Conservation (phyloP, 2,329 filamentous ascomycete genomes). For the Aspergillus fumigatus region DNA sequence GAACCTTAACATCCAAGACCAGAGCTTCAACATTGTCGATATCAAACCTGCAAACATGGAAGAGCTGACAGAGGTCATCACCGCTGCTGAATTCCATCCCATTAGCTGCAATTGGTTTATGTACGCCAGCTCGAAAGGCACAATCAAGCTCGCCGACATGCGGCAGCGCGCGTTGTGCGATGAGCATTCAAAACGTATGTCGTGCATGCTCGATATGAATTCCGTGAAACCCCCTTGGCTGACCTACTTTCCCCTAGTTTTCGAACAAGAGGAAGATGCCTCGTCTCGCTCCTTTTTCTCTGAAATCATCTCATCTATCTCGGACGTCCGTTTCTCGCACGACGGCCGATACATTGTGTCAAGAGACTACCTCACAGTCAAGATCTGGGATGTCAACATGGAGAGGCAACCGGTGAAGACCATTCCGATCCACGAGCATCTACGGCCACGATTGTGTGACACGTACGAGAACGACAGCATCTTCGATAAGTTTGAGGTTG, state of each 20-base stretch:
- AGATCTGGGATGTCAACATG: constrained; percentile 99
- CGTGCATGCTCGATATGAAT: not conserved
- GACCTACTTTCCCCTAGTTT: constrained; percentile 57
- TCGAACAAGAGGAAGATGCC: constrained; percentile 97
- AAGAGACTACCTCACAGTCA: constrained; percentile 95
- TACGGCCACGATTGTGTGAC: constrained; percentile 88
- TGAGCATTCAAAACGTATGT: constrained; percentile 87
- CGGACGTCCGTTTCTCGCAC: constrained; percentile 93
- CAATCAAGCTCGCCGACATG: constrained; percentile 98
- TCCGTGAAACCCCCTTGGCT: constrained; percentile 10
- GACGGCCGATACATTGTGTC: constrained; percentile 97
- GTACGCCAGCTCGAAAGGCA: constrained; percentile 98
- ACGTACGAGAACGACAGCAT: constrained; percentile 99
- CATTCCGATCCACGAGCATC: constrained; percentile 96
- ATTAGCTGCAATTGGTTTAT: constrained; percentile 99
- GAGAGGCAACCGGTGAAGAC: constrained; percentile 96
- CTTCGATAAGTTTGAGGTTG: constrained; percentile 99
- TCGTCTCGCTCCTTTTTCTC: constrained; percentile 98
- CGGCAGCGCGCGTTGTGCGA: constrained; percentile 94
- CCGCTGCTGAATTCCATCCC: constrained; percentile 95
- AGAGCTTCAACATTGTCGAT: constrained; percentile 99
- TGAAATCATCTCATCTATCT: constrained; percentile 99
- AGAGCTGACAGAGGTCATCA: constrained; percentile 97
- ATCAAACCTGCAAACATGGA: constrained; percentile 99
- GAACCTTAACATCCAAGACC: constrained; percentile 98